A percentile compares a stretch with the other conserved stretches of the same genome.
phyloP scores from a whole-genome alignment of 345 rosid species.

The Trapa incisa region DNA sequence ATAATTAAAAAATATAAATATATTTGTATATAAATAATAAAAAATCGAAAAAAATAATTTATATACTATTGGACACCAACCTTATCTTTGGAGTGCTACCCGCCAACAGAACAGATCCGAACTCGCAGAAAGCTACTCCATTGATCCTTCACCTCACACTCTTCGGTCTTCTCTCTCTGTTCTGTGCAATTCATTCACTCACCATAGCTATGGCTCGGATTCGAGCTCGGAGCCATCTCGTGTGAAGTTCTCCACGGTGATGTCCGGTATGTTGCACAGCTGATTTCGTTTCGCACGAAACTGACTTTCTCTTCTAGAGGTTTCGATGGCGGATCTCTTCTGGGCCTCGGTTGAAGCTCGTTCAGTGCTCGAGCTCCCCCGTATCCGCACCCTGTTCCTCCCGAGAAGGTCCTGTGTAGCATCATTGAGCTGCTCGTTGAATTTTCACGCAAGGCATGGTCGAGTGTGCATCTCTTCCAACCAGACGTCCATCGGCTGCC shows the following conservation, averaged over 20 bases:
- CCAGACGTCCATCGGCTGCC: slow-evolving; percentile 2
- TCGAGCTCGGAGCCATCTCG: neutral
- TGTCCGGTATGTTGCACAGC: no score
- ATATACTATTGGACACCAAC: no score
- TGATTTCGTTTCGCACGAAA: neutral
- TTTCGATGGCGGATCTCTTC: neutral
- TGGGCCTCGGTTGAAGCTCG: slow-evolving; percentile 12
- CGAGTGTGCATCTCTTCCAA: neutral
- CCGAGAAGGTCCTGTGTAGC: neutral
- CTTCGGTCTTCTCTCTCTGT: neutral
- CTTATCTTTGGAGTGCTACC: neutral
- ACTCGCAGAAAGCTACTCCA: neutral
- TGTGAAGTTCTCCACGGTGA: no score
- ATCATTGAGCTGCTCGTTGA: neutral
- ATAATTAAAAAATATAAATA: no score
- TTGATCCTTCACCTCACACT: neutral
- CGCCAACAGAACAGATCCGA: neutral
- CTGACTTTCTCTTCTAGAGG: neutral
- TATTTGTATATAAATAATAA: no score
- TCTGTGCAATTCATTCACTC: neutral
- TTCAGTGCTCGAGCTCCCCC: slow-evolving; percentile 8
- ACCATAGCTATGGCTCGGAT: neutral
- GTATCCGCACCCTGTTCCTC: slow-evolving; percentile 11
- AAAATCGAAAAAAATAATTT: no score
- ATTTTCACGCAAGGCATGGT: neutral